Evolutionary conservation across 139 green algal genomes (phyloP), one percentile per base, ranked within the genome.

Genomic region (Bryopsis sp.): DNA sequence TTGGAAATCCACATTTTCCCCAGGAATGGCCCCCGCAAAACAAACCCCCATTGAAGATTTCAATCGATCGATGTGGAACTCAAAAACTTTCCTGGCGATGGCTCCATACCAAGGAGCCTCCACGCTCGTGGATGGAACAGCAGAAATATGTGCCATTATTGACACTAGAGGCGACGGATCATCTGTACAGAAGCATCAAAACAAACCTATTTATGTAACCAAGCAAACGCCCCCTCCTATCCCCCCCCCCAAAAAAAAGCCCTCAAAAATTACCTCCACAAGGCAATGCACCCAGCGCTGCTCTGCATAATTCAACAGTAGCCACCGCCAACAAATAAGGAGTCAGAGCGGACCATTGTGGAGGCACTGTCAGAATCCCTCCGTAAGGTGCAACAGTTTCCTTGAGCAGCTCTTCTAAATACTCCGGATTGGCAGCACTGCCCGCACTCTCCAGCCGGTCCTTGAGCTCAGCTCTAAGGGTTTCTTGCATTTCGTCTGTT

Each of bases 241-340:
- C n/a, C n/a, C n/a, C n/a, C n/a, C n/a, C n/a, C n/a, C n/a, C n/a
- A n/a, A n/a, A n/a, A n/a, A n/a, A n/a, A n/a, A n/a, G n/a, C n/a
- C n/a, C n/a, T n/a, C n/a, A n/a, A n/a, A n/a, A n/a, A 31, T 63
- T 31, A 5, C 54, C 54, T 5, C 54, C 54, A 5, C 6, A 24
- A 33, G 43, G 39, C 29, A 72, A 6, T 3, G 65, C 5, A 64
- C 46, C 31, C 2, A 72, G 28, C 11, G 39, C 47, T 36, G 39
- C 47, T 59, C 39, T 2, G 2, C 7, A 58, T 5, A 74, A n/a
- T 39, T 69, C 59, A 31, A 65, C 15, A 24, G 58, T 65, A 7
- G 58, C 58, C 29, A 65, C 58, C 8, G 58, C 58, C 6, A 65
- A 33, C 32, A 65, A 33, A 43, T 65, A 65, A n/a, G 58, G 32